Conservation (phyloP, 2,329 filamentous ascomycete genomes). For the Blumeriella jaapii region DNA sequence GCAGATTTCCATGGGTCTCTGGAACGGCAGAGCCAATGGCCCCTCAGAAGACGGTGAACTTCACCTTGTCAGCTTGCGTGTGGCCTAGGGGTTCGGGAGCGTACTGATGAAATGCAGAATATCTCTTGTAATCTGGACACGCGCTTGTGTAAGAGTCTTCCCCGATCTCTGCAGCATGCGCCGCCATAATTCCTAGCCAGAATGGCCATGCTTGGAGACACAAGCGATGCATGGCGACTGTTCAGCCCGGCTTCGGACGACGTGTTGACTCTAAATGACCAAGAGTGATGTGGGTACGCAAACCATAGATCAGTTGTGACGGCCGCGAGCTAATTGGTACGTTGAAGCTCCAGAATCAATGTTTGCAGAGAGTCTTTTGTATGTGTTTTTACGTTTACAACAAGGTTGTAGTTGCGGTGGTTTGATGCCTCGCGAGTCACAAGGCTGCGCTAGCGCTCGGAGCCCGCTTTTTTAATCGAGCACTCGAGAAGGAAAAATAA, state of each 20-base stretch:
- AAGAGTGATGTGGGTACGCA: background rate
- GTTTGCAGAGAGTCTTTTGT: too few relatives aligned
- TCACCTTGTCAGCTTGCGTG: constrained; percentile 10
- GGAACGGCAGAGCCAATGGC: constrained; percentile 69
- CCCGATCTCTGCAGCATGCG: constrained; percentile 3
- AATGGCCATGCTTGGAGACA: constrained; percentile 12
- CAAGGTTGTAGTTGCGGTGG: too few relatives aligned
- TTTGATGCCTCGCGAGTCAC: too few relatives aligned
- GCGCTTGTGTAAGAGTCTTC: constrained; percentile 16
- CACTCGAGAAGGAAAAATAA: too few relatives aligned
- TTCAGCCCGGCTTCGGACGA: constrained; percentile 1
- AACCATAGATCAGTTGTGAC: constrained; percentile 2
- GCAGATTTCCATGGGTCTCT: constrained; percentile 69
- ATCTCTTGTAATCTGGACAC: constrained; percentile 28
- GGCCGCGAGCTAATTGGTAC: too few relatives aligned
- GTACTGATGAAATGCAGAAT: constrained; percentile 24
- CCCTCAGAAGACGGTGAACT: constrained; percentile 74
- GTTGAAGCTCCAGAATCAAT: too few relatives aligned
- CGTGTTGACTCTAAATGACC: constrained; percentile 3
- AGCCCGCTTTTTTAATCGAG: too few relatives aligned
- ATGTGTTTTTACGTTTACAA: too few relatives aligned
- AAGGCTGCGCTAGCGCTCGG: too few relatives aligned
- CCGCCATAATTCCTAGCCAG: constrained; percentile 6
- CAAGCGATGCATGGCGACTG: constrained; percentile 5
- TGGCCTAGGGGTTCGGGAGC: constrained; percentile 1